Base-by-base conservation (phyloP, 352 stramenopile species). In the Globisporangium radiosum region DNA sequence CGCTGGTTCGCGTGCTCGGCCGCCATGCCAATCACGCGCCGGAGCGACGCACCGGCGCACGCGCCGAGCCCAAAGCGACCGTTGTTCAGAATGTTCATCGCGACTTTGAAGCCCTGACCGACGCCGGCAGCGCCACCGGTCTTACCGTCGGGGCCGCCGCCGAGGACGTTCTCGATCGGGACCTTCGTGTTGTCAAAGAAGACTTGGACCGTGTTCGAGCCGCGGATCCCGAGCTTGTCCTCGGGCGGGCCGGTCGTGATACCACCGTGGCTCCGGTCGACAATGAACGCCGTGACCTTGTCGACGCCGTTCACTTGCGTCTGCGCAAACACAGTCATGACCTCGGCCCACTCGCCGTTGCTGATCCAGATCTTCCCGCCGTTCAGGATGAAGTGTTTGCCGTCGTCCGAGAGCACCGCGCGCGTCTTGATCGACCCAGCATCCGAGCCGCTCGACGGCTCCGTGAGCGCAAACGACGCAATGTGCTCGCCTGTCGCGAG, bases 291-390 rank as follows among this genome's bases (percentile, higher is more conserved):
- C 51, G 96, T 99, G 60, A 99, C 97, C 54, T 97, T 97, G 75
- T 97, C 97, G 80, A 98, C 97, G 59, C 95, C 95, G 57, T 96
- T 70, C n/a, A 94, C 85, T 60, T 98, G 85, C 1, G 78, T 95
- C 77, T 98, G 97, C 25, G 95, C 96, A 76, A 99, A 98, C 10
- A 99, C 92, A 15, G 98, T 93, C 84, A 98, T 98, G 54, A 98
- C 74, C 14, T 97, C 90, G n/a, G 96, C 95, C 76, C 97, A 94
- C 47, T 84, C 91, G 36, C 90, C 91, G 82, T 98, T 99, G 54
- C 90, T 98, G 70, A 99, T 99, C 96, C 96, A 99, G 58, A 98
- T 89, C 78, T 99, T 99, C 66, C 78, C 82, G 65, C 92, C 92
- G 73, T 97, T 98, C 8, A 98, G 64, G 56, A 97, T 76, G 68